Percentiles rank a stretch among this genome's conserved stretches.
Conservation (phyloP, 1,139 yeast genomes). For the Suhomyces choctaworum region DNA sequence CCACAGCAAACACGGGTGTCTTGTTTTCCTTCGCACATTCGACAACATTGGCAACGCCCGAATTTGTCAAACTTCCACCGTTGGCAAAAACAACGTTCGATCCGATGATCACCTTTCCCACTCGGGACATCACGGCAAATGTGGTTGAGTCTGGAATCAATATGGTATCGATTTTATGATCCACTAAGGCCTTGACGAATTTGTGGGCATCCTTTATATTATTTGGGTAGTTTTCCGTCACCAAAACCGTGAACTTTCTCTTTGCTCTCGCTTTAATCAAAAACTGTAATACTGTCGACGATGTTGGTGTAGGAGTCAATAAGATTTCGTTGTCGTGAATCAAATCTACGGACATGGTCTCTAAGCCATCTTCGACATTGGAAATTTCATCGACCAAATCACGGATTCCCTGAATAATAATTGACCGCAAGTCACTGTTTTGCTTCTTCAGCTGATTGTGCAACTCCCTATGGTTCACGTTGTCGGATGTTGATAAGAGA, state of each 20-base stretch:
- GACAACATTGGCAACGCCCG: conserved; percentile 92
- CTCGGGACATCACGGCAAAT: conserved; percentile 95
- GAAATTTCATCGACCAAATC: conserved; percentile 91
- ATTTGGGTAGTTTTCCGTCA: conserved; percentile 92
- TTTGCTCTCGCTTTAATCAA: conserved; percentile 83
- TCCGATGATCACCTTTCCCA: conserved; percentile 93
- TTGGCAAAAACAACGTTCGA: conserved; percentile 91
- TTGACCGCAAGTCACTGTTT: conserved; percentile 73
- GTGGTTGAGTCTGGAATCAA: conserved; percentile 92
- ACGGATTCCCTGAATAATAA: conserved; percentile 90
- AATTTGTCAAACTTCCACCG: conserved; percentile 88
- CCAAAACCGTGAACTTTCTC: conserved; percentile 88
- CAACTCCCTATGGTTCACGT: conserved; percentile 28
- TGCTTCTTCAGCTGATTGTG: conserved; percentile 41
- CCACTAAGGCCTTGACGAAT: conserved; percentile 78
- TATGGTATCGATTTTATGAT: conserved; percentile 85
- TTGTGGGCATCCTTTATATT: conserved; percentile 71
- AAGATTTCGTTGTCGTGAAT: conserved; percentile 93
- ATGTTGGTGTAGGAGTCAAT: conserved; percentile 90
- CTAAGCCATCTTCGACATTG: conserved; percentile 87
- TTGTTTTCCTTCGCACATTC: conserved; percentile 94
- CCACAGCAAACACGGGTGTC: conserved; percentile 94
- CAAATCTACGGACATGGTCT: conserved; percentile 85
- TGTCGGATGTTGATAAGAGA: conserved; percentile 58
- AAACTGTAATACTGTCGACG: conserved; percentile 85